Conservation (phyloP, 2,329 filamentous ascomycete species). For the Fonsecaea pugnacius region DNA sequence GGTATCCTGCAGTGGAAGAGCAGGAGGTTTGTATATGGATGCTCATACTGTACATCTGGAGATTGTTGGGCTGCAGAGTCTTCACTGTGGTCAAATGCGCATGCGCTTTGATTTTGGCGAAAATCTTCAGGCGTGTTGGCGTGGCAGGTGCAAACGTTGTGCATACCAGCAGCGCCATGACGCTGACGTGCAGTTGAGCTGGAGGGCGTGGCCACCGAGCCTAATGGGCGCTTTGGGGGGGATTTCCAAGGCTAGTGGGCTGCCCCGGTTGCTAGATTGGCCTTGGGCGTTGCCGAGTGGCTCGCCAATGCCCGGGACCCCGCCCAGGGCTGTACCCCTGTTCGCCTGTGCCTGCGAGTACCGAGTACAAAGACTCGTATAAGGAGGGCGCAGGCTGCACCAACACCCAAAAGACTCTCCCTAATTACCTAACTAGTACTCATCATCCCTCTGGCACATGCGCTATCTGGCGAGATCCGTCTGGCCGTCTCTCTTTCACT, state of each 20-base stretch:
- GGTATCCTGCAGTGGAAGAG: neutral
- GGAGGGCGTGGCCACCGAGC: neutral
- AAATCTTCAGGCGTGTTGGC: neutral
- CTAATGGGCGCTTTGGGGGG: neutral
- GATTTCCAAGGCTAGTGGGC: neutral
- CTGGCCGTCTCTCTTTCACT: neutral
- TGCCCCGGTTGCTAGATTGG: neutral
- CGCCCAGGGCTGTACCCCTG: neutral
- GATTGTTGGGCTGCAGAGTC: constrained; percentile 1
- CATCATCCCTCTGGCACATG: neutral
- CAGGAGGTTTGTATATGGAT: neutral
- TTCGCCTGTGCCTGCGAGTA: neutral
- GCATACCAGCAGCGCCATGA: neutral
- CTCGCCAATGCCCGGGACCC: neutral
- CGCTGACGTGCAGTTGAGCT: constrained; percentile 2
- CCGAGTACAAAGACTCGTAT: no score
- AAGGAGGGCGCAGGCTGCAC: no score
- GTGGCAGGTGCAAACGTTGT: neutral
- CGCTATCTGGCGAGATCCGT: neutral
- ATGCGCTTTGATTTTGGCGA: neutral
- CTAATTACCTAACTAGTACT: no score
- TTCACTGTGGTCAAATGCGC: constrained; percentile 11
- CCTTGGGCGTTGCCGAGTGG: neutral
- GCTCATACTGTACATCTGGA: neutral
- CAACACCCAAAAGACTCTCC: no score